Base-by-base conservation (phyloP, 139 green algal species). In the Chlamydomonas sp. region DNA sequence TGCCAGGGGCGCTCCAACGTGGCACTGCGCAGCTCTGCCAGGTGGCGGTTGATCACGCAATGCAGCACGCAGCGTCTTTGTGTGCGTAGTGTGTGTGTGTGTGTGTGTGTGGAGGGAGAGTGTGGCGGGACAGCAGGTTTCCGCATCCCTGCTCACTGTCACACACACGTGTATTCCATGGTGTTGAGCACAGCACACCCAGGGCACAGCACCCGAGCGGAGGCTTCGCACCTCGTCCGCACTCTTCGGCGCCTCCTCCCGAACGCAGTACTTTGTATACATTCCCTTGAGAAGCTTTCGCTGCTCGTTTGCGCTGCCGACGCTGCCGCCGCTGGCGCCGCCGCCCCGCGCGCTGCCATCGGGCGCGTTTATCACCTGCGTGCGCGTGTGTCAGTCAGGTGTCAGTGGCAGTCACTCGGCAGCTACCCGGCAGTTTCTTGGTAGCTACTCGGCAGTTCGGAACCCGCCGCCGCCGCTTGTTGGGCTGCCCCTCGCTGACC, bases 1-100 rank as follows among this genome's bases (percentile, higher is more conserved):
- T n/a, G n/a, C n/a, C n/a, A n/a, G n/a, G n/a, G 2, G 28, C 61
- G 37, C 35, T 72, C 34, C 70, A 77, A 58, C 38, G 77, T 30
- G 36, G 50, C 43, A 5, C 58, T 72, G 10, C 70, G 54, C 26
- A 65, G 60, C 75, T 81, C 75, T 22, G 63, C 43, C 37, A 73
- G 66, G 54, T 73, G 67, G 2, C 66, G 67, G 49, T 73, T 50
- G 2, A n/a, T n/a, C n/a, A n/a, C n/a, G n/a, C n/a, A n/a, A n/a
- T n/a, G n/a, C n/a, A n/a, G n/a, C n/a, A n/a, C n/a, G n/a, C n/a
- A n/a, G n/a, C n/a, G n/a, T n/a, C n/a, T n/a, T n/a, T n/a, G n/a
- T n/a, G n/a, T n/a, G n/a, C n/a, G n/a, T n/a, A n/a, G n/a, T n/a
- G n/a, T n/a, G n/a, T n/a, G n/a, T n/a, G n/a, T n/a, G n/a, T n/a